Base-by-base conservation (phyloP, 2,329 filamentous ascomycete species). In the Apiospora rasikravindrae region DNA sequence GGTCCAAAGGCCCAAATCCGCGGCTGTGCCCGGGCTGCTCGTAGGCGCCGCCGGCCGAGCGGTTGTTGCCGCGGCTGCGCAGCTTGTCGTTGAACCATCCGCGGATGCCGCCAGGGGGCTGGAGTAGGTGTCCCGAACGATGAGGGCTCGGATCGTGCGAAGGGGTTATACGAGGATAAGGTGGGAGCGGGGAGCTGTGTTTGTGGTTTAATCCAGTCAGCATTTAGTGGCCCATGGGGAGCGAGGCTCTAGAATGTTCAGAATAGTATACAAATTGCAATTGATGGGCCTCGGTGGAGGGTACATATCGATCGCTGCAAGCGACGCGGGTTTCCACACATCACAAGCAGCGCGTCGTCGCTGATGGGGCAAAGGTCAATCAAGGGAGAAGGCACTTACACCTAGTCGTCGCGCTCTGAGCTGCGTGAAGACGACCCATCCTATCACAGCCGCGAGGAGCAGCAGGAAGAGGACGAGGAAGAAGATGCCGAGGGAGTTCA, bases 21-120 rank as follows among this genome's bases (percentile, higher is more conserved):
- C 88, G 82, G 71, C 86, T 85, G 66, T 84, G 83, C 45, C 81
- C 74, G 6, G 88, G 83, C 77, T 86, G 85, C 76, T 95, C 93
- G 84, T 94, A 95, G 67, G 92, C 91, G 75, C 93, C 93, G 1
- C 88, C 85, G 0, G 92, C 92, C 51, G 89, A 90, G 70, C 91
- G 89, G 75, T 86, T 89, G 80, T 90, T 90, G 77, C 90, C 86
- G 81, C 91, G 90, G 81, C 90, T 89, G 80, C 77, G 78, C 37
- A 96, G 84, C 76, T 91, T 90, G 80, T 92, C 89, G 78, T 89
- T 90, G 82, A 96, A 80, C 93, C 93, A 96, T 80, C 92, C 92
- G 73, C 89, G 81, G 73, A 95, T 82, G 76, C 93, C 92, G 75
- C 89, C 87, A 10, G 89, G 78, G 78, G 74, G 90, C 82, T 76